Evolutionary conservation across 1,284 basidiomycete species (phyloP).

Genomic region (Pyrrhoderma noxium): DNA sequence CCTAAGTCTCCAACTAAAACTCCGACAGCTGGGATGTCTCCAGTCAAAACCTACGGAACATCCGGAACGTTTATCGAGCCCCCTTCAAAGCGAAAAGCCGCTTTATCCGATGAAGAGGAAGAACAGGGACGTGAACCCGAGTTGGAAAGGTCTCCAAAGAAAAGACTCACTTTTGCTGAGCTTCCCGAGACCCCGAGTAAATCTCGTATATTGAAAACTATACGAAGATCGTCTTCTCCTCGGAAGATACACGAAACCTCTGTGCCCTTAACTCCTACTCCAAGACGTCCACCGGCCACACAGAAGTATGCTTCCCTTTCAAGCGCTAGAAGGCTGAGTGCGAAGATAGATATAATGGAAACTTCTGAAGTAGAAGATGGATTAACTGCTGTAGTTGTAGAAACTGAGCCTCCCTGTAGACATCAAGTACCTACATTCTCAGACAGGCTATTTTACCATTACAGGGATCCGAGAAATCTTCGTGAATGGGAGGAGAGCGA

Average conservation of each 20-base stretch:
- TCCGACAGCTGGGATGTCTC: neutral
- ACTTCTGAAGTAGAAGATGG: neutral
- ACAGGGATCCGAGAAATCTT: constrained; percentile 14
- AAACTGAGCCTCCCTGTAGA: constrained; percentile 13
- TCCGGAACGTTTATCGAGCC: neutral
- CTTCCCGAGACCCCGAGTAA: neutral
- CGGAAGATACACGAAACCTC: neutral
- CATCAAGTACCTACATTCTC: constrained; percentile 10
- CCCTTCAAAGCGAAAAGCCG: neutral
- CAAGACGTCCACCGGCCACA: neutral
- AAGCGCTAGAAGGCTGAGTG: neutral
- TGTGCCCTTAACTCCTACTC: constrained; percentile 11
- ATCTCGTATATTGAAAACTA: neutral
- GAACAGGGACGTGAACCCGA: neutral
- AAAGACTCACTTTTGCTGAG: too few species aligned
- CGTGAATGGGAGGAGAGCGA: constrained; percentile 14
- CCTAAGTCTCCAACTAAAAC: neutral
- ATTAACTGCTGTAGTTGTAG: neutral
- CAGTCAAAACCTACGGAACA: neutral
- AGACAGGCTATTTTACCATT: constrained; percentile 14
- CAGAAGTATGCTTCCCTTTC: neutral
- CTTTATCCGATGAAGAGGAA: neutral
- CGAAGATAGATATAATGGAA: neutral
- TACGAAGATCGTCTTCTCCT: constrained; percentile 1
- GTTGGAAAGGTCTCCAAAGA: neutral